phyloP scores from a whole-genome alignment of 768 basidiomycete genomes.

The Naganishia antarctica region DNA sequence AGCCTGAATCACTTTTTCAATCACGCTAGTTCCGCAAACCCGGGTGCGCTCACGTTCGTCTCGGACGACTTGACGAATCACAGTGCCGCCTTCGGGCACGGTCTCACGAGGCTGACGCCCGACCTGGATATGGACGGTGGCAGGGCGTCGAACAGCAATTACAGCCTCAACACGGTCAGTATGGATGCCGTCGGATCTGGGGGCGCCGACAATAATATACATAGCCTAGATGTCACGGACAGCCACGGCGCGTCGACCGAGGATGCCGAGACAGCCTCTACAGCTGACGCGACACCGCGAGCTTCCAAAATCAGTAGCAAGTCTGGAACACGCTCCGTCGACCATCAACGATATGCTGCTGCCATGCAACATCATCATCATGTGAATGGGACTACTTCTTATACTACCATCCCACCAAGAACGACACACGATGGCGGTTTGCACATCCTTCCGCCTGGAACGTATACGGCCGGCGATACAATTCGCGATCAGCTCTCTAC shows the following conservation, averaged over 20 bases:
- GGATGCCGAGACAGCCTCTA: not conserved
- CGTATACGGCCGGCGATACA: not conserved
- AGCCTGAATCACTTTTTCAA: not conserved
- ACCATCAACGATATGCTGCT: constrained; percentile 23
- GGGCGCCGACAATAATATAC: not conserved
- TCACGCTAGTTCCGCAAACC: not conserved
- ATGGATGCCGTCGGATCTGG: constrained; percentile 1
- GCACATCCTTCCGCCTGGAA: not conserved
- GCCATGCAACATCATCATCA: constrained; percentile 24
- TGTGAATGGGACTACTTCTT: constrained; percentile 10
- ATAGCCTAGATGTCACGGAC: not conserved
- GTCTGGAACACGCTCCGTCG: constrained; percentile 2
- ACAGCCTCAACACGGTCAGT: not conserved
- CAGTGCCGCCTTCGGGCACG: not conserved
- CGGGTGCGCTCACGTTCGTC: constrained; percentile 17
- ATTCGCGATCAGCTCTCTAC: not conserved
- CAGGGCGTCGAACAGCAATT: not conserved
- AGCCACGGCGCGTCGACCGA: not conserved
- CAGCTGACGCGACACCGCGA: constrained; percentile 1
- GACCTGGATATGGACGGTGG: not conserved
- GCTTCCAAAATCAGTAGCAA: constrained; percentile 4
- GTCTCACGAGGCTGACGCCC: not conserved
- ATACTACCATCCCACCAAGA: not conserved
- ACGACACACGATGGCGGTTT: not conserved
- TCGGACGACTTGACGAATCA: not conserved